A percentile compares a stretch with the other conserved stretches of the same genome.
These are phyloP conservation scores for Nitzschia palea DNA, from an alignment of 108 stramenopile genomes.

Conservation along the genomic window DNA sequence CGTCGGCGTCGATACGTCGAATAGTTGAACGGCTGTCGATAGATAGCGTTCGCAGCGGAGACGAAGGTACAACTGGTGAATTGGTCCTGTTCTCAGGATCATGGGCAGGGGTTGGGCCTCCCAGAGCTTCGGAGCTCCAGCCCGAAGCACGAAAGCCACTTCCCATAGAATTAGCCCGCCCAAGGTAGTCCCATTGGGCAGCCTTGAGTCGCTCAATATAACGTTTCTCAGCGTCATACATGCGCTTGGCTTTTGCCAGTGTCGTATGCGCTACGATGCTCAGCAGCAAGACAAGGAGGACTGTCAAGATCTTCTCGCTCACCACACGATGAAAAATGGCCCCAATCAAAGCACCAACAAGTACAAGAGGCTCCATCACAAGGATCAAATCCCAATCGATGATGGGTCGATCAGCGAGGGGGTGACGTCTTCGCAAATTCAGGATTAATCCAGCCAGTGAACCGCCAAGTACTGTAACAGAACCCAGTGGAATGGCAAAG, in stretches of 20 bases:
- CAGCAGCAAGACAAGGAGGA: conserved; percentile 80
- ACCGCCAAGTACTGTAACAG: conserved; percentile 93
- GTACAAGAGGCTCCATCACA: conserved; percentile 94
- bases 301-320: conserved; percentile 79
- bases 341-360: conserved; percentile 90
- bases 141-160: conserved; percentile 20
- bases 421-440: conserved; percentile 88
- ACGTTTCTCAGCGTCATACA: conserved; percentile 82
- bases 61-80: conserved; percentile 15
- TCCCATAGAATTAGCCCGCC: conserved; percentile 14
- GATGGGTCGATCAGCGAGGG: conserved; percentile 80
- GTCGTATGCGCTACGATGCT: conserved; percentile 81
- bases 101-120: conserved; percentile 5
- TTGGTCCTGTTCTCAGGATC: conserved; percentile 13
- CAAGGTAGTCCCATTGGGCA: conserved; percentile 32
- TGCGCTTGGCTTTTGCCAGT: conserved; percentile 78
- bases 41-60: conserved; percentile 25
- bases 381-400: conserved; percentile 98
- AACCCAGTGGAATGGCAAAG: conserved; percentile 89
- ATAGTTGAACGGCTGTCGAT: conserved; percentile 18
- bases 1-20: conserved; percentile 27
- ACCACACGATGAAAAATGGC: conserved; percentile 85
- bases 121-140: conserved; percentile 35
- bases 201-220: conserved; percentile 44
- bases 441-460: conserved; percentile 80